Base-by-base conservation (phyloP, 495 filamentous ascomycete species). In the Penicillium salamii region DNA sequence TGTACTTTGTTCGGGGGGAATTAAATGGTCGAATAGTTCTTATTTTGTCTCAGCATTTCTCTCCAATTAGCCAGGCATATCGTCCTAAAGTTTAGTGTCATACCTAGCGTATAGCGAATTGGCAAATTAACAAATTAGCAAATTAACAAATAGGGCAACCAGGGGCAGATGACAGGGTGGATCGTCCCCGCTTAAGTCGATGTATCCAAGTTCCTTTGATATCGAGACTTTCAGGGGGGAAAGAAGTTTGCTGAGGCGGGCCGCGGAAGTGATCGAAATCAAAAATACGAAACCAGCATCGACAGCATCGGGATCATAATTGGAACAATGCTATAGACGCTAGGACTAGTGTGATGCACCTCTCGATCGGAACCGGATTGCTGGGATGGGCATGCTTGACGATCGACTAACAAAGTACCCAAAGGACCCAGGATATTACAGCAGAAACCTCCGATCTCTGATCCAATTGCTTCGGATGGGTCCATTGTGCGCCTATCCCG, bases 341-440 rank as follows among this genome's bases (percentile, higher is more conserved):
- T 15, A 12, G 40, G 23, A 36, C 11, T 9, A 33, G 14, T 21
- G 3, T n/a, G 26, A 45, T 45, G 42, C 28, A 48, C 35, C n/a
- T 26, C 23, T 32, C 31, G 45, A 53, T 56, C 54, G 45, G 46
- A 50, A 42, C 52, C 52, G 23, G 46, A 41, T 29, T 13, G 24
- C 50, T 58, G 50, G 55, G 50, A 55, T 58, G 46, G 50, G 50
- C 36, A 45, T 13, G 24, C 29, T 42, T 47, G 43, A 36, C 12
- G 14, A 26, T 5, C 9, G 8, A 41, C 14, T 13, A 17, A 18
- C n/a, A 18, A 42, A 42, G 39, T 19, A 42, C 23, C 11, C 1
- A n/a, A 18, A 31, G 4, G 23, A 4, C 8, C 23, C 23, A 26
- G n/a, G n/a, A n/a, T 26, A 26, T 26, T 26, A n/a, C n/a, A n/a